Evolutionary conservation across 495 filamentous ascomycete species (phyloP).

Genomic region (Hypomontagnella submonticulosa): DNA sequence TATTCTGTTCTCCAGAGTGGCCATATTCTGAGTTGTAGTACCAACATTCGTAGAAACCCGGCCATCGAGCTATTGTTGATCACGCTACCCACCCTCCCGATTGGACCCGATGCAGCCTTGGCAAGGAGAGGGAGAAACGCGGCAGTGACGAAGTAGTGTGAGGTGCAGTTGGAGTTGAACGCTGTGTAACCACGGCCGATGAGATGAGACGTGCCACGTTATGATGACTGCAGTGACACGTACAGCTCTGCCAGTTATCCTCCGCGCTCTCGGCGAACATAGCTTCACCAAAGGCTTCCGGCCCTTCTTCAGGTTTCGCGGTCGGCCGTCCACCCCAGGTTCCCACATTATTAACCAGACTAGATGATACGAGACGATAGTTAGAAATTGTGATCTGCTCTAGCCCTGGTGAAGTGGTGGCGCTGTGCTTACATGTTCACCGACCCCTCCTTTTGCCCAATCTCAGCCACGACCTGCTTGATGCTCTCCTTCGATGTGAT

Average conservation of each 20-base stretch:
- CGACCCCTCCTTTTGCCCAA: constrained; percentile 70
- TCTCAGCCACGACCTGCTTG: constrained; percentile 70
- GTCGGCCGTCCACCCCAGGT: constrained; percentile 60
- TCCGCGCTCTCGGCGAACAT: constrained; percentile 59
- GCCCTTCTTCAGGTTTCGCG: constrained; percentile 30
- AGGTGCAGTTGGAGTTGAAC: constrained; percentile 81
- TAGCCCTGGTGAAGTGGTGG: constrained; percentile 46
- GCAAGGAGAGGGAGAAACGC: constrained; percentile 59
- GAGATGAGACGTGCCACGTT: constrained; percentile 48
- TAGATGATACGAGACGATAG: constrained; percentile 43
- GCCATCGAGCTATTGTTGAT: constrained; percentile 66
- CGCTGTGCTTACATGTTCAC: constrained; percentile 69
- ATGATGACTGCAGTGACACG: constrained; percentile 10
- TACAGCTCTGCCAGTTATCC: constrained; percentile 65
- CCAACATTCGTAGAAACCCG: constrained; percentile 55
- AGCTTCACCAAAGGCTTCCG: constrained; percentile 39
- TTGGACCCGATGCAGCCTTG: constrained; percentile 56
- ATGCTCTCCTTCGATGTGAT: constrained; percentile 80
- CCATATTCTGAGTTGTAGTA: neutral
- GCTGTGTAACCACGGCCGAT: constrained; percentile 57
- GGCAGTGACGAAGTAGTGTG: constrained; percentile 65
- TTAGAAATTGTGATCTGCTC: constrained; percentile 54
- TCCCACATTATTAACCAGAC: constrained; percentile 85
- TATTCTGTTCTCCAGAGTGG: neutral
- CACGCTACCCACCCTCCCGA: constrained; percentile 65